Conservation (phyloP, 495 filamentous ascomycete genomes). For the Xylaria intraflava region DNA sequence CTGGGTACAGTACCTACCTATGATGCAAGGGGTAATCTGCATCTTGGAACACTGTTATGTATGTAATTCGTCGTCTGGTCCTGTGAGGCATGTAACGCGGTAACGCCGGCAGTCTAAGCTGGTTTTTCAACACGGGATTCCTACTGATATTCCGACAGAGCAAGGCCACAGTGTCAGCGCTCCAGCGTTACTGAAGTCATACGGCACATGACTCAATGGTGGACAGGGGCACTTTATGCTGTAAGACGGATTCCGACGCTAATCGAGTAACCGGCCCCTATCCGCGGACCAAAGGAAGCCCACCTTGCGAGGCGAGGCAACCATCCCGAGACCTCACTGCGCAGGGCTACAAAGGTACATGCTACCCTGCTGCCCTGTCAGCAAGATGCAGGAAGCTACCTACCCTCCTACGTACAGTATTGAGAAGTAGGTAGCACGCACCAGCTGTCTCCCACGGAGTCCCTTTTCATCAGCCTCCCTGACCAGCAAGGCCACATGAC, state of each 20-base stretch:
- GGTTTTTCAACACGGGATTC: too few species aligned
- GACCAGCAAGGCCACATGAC: neutral
- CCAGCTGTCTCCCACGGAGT: too few species aligned
- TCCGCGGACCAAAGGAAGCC: slow-evolving; percentile 6
- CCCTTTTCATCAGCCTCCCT: neutral
- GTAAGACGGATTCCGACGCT: slow-evolving; percentile 8
- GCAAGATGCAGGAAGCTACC: slow-evolving; percentile 5
- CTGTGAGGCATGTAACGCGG: too few species aligned
- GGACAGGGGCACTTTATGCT: neutral
- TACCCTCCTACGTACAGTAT: too few species aligned
- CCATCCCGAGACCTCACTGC: neutral
- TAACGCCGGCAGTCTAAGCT: too few species aligned
- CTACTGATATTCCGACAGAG: too few species aligned
- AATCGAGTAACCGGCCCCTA: slow-evolving; percentile 4
- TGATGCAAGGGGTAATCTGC: too few species aligned
- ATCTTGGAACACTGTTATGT: too few species aligned
- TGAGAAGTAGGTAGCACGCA: too few species aligned
- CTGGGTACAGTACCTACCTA: too few species aligned
- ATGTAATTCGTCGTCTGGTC: too few species aligned
- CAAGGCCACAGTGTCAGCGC: too few species aligned
- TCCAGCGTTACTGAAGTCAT: neutral
- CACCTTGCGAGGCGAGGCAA: neutral
- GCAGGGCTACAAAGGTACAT: neutral
- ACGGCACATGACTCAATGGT: neutral
- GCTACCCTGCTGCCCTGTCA: neutral